These are phyloP conservation scores for Aspergillus biplanus DNA, from an alignment of 495 filamentous ascomycete species.

Conservation along the genomic window DNA sequence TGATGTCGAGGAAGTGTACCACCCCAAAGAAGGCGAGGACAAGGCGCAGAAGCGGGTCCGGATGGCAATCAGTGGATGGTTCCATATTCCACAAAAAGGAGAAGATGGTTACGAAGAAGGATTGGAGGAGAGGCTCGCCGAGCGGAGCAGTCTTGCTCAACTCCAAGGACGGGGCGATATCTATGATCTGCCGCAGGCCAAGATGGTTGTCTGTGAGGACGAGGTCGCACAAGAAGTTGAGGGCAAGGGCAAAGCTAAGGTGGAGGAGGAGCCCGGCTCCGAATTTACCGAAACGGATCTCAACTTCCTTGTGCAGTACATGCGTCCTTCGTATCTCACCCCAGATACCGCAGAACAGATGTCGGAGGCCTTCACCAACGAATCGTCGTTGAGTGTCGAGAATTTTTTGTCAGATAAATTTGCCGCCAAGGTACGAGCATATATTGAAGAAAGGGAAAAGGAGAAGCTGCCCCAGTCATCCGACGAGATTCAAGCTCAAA, in stretches of 20 bases:
- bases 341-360: conserved; percentile 89
- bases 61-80: conserved; percentile 99
- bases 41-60: conserved; percentile 71
- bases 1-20: conserved; percentile 97
- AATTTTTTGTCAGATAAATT: conserved; percentile 79
- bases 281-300: conserved; percentile 76
- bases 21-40: conserved; percentile 64
- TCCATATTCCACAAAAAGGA: conserved; percentile 93
- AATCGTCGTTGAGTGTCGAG: conserved; percentile 79
- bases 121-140: conserved; percentile 82
- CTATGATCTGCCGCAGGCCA: conserved; percentile 77
- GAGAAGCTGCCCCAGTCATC: conserved; percentile 45
- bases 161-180: conserved; percentile 87
- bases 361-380: conserved; percentile 73
- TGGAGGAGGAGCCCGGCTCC: conserved; percentile 45
- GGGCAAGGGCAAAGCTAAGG: conserved; percentile 49
- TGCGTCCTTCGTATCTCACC: conserved; percentile 88
- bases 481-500: conserved; percentile 59
- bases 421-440: conserved; percentile 64
- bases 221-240: conserved; percentile 30
- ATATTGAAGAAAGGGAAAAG: conserved; percentile 68
- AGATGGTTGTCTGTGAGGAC: conserved; percentile 49
- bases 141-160: conserved; percentile 87
- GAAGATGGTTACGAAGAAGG: conserved; percentile 92
- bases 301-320: conserved; percentile 84